Evolutionary conservation across 73 alveolate genomes (phyloP).

Genomic region (Durusdinium trenchii): DNA sequence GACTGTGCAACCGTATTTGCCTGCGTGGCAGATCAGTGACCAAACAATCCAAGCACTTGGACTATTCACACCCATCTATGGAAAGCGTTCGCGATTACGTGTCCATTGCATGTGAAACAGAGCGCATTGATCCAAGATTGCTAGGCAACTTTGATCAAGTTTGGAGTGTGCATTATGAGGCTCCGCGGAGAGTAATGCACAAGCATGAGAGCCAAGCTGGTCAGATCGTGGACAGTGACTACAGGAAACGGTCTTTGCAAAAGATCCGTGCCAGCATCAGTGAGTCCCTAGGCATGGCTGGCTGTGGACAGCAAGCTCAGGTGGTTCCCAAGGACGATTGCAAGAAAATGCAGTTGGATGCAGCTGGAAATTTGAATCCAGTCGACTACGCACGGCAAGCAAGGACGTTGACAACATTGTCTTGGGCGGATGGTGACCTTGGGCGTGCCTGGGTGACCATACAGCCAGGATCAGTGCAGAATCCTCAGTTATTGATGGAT

Average conservation of each 20-base stretch:
- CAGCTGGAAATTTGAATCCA: not conserved
- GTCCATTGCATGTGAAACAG: not conserved
- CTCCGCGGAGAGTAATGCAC: not conserved
- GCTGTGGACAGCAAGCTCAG: not conserved
- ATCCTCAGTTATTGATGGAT: no score
- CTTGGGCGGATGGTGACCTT: not conserved
- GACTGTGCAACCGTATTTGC: not conserved
- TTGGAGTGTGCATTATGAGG: not conserved
- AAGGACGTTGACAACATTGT: not conserved
- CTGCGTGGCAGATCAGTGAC: not conserved
- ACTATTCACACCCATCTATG: not conserved
- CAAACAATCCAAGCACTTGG: not conserved
- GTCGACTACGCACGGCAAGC: not conserved
- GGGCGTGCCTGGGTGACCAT: not conserved
- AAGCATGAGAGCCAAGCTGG: not conserved
- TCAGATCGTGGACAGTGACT: not conserved
- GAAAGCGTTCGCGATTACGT: not conserved
- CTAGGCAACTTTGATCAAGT: not conserved
- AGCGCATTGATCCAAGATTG: not conserved
- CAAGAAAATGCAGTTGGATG: not conserved
- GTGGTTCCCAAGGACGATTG: not conserved
- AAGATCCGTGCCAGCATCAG: not conserved
- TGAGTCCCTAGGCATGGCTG: not conserved
- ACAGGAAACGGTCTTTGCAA: not conserved
- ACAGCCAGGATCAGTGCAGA: not conserved